A percentile compares a stretch with the other conserved stretches of the same genome.
phyloP scores from a whole-genome alignment of 208 protist genomes.

The Trypanosoma vivax region DNA sequence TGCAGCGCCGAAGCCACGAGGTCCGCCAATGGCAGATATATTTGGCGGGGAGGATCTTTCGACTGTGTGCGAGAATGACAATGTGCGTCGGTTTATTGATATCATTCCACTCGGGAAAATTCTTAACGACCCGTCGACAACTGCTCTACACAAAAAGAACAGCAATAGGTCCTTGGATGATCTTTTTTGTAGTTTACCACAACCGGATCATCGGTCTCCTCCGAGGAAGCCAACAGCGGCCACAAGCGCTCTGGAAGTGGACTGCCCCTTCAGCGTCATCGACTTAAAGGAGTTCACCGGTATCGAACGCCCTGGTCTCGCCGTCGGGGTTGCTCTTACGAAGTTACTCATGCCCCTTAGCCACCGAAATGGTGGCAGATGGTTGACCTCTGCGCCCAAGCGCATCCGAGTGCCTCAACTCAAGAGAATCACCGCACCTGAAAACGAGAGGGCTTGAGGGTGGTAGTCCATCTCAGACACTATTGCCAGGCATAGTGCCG shows the following conservation, averaged over 20 bases:
- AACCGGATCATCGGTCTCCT: too few relatives aligned
- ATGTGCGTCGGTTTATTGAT: conserved; percentile 9
- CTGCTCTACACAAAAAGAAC: too few relatives aligned
- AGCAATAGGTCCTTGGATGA: too few relatives aligned
- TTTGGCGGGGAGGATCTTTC: not conserved
- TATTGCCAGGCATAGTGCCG: too few relatives aligned
- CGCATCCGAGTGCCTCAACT: too few relatives aligned
- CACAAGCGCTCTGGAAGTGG: conserved; percentile 1
- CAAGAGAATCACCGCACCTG: too few relatives aligned
- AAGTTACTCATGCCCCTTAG: conserved; percentile 30
- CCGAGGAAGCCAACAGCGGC: conserved; percentile 1
- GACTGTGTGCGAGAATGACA: too few relatives aligned
- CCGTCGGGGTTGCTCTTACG: conserved; percentile 39
- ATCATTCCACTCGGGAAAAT: conserved; percentile 6
- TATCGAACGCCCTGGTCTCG: conserved; percentile 31
- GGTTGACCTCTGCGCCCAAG: conserved; percentile 14
- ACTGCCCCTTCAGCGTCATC: conserved; percentile 26
- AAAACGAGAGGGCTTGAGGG: too few relatives aligned
- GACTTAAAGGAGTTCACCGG: conserved; percentile 45
- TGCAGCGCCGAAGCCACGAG: not conserved
- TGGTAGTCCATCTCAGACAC: too few relatives aligned
- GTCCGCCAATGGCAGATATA: too few relatives aligned
- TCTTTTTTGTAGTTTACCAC: too few relatives aligned
- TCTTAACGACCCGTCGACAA: too few relatives aligned
- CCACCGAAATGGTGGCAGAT: conserved; percentile 1